Percentiles rank a stretch among this genome's conserved stretches.
Conservation (phyloP, 1,284 basidiomycete genomes). For the Cystobasidium pallidum region DNA sequence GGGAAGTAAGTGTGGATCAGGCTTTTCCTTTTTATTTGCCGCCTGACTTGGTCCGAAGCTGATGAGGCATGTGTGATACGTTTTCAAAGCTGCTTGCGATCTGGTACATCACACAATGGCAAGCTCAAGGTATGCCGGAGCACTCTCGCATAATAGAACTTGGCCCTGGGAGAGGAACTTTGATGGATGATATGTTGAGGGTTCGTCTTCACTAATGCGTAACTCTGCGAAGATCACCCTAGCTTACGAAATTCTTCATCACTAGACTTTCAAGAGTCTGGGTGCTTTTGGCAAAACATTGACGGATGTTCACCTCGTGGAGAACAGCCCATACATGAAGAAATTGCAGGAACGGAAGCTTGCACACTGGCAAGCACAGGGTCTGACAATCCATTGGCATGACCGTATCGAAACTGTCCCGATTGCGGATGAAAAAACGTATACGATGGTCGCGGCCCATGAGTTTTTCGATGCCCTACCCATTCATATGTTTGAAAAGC, state of each 20-base stretch:
- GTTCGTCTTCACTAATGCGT: constrained; percentile 61
- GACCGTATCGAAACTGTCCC: constrained; percentile 70
- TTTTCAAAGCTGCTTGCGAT: constrained; percentile 77
- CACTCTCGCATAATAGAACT: constrained; percentile 81
- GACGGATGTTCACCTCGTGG: constrained; percentile 70
- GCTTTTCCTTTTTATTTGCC: background rate
- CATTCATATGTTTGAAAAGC: constrained; percentile 75
- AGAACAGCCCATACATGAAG: constrained; percentile 73
- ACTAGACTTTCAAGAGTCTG: constrained; percentile 53
- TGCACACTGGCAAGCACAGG: constrained; percentile 34
- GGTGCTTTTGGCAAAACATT: constrained; percentile 39
- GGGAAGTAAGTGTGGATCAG: constrained; percentile 84
- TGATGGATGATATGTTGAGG: constrained; percentile 87
- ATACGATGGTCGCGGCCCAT: constrained; percentile 88
- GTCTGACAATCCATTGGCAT: constrained; percentile 68
- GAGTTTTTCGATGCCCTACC: constrained; percentile 98
- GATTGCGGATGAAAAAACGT: constrained; percentile 57
- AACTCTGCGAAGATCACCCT: background rate
- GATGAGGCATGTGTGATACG: constrained; percentile 6
- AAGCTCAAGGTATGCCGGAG: constrained; percentile 62
- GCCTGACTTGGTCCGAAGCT: background rate
- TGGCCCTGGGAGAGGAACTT: constrained; percentile 89
- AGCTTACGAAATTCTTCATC: background rate
- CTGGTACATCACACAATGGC: constrained; percentile 83
- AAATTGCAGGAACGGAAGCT: constrained; percentile 69